These are phyloP conservation scores for Neurospora sp. DNA, from an alignment of 495 filamentous ascomycete species.

Conservation along the genomic window DNA sequence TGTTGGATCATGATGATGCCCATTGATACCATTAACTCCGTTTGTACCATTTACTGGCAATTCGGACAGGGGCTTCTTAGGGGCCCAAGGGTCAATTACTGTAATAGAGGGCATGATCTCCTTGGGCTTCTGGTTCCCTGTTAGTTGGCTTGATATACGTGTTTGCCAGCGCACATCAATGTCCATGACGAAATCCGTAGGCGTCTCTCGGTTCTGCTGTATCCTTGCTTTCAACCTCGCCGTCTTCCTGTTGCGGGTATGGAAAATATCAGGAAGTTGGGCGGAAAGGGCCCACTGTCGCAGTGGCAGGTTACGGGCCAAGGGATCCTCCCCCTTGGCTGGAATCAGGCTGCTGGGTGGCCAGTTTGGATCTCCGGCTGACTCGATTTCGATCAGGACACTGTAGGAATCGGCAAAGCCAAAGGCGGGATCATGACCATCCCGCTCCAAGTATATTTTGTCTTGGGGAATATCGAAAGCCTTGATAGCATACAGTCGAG, in stretches of 20 bases:
- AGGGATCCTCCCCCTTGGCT: slow-evolving; percentile 13
- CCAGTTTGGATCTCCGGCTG: slow-evolving; percentile 35
- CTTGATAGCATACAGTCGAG: slow-evolving; percentile 30
- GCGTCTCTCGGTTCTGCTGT: slow-evolving; percentile 9
- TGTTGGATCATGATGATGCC: background rate
- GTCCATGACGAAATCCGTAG: slow-evolving; percentile 33
- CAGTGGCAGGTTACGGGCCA: slow-evolving; percentile 11
- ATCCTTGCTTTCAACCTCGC: slow-evolving; percentile 29
- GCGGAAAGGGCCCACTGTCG: slow-evolving; percentile 32
- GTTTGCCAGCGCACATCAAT: slow-evolving; percentile 37
- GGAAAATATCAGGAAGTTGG: slow-evolving; percentile 28
- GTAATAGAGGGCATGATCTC: slow-evolving; percentile 21
- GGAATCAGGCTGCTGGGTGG: slow-evolving; percentile 34
- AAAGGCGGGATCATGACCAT: slow-evolving; percentile 25
- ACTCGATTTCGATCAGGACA: slow-evolving; percentile 36
- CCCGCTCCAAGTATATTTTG: slow-evolving; percentile 35
- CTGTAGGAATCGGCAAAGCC: slow-evolving; percentile 36
- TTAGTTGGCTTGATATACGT: slow-evolving; percentile 15
- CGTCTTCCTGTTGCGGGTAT: slow-evolving; percentile 26
- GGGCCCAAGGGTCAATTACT: slow-evolving; percentile 19
- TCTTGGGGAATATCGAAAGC: slow-evolving; percentile 39
- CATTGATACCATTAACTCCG: slow-evolving; percentile 17
- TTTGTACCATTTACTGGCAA: slow-evolving; percentile 15
- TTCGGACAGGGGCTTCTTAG: slow-evolving; percentile 18
- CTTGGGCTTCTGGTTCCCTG: slow-evolving; percentile 14